These are phyloP conservation scores for Dryas integrifolia DNA, from an alignment of 331 rosid species.

Conservation along the genomic window DNA sequence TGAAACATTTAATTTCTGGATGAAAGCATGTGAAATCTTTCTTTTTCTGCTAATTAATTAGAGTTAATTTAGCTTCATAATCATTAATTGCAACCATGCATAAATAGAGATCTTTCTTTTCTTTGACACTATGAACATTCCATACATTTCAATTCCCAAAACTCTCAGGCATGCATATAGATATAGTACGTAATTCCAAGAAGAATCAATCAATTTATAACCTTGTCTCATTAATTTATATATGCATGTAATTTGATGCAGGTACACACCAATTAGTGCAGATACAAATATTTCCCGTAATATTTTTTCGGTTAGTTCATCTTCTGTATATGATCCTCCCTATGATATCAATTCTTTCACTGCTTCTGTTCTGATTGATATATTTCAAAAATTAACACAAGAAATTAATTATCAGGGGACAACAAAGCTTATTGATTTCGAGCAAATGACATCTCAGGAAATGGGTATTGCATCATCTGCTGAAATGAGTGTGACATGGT, in stretches of 20 bases:
- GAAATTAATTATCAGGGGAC: slow-evolving; percentile 50
- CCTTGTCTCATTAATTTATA: not conserved
- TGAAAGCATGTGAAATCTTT: not conserved
- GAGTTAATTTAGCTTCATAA: not conserved
- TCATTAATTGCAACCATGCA: not conserved
- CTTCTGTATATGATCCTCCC: not conserved
- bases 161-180: not conserved
- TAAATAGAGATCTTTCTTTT: not conserved
- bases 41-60: not conserved
- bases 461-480: slow-evolving; percentile 20
- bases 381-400: slow-evolving; percentile 18
- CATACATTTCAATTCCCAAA: not conserved
- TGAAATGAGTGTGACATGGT: slow-evolving; percentile 32
- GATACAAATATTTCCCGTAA: slow-evolving; percentile 59
- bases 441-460: slow-evolving; percentile 39
- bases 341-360: not conserved
- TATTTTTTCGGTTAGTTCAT: slow-evolving; percentile 50
- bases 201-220: not conserved
- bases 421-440: slow-evolving; percentile 46
- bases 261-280: slow-evolving; percentile 52
- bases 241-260: slow-evolving; percentile 26
- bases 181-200: too few relatives aligned
- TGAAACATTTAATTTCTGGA: not conserved
- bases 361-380: not conserved
- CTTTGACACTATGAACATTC: not conserved